Evolutionary conservation across 2,329 filamentous ascomycete genomes (phyloP).

Genomic region (Pseudocercospora ulei): DNA sequence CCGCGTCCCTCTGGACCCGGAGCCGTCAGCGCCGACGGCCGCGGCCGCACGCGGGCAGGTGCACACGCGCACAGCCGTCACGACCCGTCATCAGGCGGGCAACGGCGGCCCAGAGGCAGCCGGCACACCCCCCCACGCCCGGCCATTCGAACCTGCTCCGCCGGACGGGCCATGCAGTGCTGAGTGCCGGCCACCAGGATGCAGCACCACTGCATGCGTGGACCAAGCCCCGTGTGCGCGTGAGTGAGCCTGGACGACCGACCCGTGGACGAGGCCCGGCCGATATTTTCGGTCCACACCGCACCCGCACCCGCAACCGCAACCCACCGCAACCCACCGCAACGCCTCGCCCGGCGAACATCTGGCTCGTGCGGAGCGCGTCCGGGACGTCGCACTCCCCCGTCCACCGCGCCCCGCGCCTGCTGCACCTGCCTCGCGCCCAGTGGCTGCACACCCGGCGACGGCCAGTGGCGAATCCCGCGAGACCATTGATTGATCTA

Average conservation of each 20-base stretch:
- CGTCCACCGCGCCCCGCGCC: background rate
- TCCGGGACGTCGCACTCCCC: conserved; percentile 1
- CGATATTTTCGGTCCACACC: conserved; percentile 5
- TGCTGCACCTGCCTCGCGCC: background rate
- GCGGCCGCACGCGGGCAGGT: conserved; percentile 1
- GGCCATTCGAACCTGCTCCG: background rate
- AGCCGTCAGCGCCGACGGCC: background rate
- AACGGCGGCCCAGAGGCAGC: no score
- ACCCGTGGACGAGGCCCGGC: background rate
- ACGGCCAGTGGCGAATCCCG: conserved; percentile 8
- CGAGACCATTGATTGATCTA: conserved; percentile 1
- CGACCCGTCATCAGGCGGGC: conserved; percentile 1
- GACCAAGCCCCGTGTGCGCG: background rate
- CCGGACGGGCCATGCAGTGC: conserved; percentile 3
- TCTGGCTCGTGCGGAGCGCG: background rate
- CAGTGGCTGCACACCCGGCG: conserved; percentile 13
- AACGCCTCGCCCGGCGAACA: background rate
- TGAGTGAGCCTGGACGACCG: conserved; percentile 5
- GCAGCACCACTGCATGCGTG: conserved; percentile 1
- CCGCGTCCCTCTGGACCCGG: no score
- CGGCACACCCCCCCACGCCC: background rate
- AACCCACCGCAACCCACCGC: no score
- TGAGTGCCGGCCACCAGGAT: conserved; percentile 5
- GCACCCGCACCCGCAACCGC: no score
- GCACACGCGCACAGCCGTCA: conserved; percentile 1